phyloP scores from a whole-genome alignment of 805 yeast species.

The Yamadazyma akitaensis region DNA sequence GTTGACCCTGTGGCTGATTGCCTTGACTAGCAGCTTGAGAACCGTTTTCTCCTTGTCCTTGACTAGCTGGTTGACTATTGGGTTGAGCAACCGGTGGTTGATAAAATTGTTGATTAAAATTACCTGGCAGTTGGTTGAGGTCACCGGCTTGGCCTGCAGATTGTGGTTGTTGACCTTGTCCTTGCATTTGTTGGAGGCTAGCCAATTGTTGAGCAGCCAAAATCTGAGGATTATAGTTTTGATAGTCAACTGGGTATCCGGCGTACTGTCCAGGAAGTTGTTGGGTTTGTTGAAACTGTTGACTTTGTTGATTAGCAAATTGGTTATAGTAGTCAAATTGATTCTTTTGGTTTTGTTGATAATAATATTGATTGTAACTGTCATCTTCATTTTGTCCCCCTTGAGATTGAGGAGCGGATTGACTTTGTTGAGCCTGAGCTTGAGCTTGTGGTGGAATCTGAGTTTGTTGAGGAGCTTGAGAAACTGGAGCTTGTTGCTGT shows the following conservation, averaged over 20 bases:
- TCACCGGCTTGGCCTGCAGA: slow-evolving; percentile 15
- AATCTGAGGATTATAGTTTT: slow-evolving; percentile 35
- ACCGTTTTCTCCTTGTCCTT: not conserved
- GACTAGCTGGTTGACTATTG: slow-evolving; percentile 2
- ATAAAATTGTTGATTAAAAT: slow-evolving; percentile 23
- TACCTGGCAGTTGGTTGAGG: slow-evolving; percentile 26
- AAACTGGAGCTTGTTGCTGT: slow-evolving; percentile 8
- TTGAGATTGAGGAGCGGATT: not conserved
- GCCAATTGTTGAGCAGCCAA: slow-evolving; percentile 23
- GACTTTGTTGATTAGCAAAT: slow-evolving; percentile 35
- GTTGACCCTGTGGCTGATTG: not conserved
- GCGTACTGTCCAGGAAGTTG: slow-evolving; percentile 41
- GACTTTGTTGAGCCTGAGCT: slow-evolving; percentile 13
- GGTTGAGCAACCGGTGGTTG: slow-evolving; percentile 15
- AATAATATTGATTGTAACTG: slow-evolving; percentile 19
- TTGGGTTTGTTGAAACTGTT: slow-evolving; percentile 40
- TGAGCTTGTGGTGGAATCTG: slow-evolving; percentile 12
- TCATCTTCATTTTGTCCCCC: slow-evolving; percentile 14
- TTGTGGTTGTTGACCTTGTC: slow-evolving; percentile 10
- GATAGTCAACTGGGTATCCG: slow-evolving; percentile 44
- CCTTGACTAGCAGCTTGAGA: not conserved
- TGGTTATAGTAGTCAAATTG: slow-evolving; percentile 33
- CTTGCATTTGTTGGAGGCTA: slow-evolving; percentile 14
- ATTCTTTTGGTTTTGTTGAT: slow-evolving; percentile 16
- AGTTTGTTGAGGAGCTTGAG: slow-evolving; percentile 15